A percentile compares a stretch with the other conserved stretches of the same genome.
These are phyloP conservation scores for Papiliotrema flavescens DNA, from an alignment of 1,284 basidiomycete species.

Conservation along the genomic window DNA sequence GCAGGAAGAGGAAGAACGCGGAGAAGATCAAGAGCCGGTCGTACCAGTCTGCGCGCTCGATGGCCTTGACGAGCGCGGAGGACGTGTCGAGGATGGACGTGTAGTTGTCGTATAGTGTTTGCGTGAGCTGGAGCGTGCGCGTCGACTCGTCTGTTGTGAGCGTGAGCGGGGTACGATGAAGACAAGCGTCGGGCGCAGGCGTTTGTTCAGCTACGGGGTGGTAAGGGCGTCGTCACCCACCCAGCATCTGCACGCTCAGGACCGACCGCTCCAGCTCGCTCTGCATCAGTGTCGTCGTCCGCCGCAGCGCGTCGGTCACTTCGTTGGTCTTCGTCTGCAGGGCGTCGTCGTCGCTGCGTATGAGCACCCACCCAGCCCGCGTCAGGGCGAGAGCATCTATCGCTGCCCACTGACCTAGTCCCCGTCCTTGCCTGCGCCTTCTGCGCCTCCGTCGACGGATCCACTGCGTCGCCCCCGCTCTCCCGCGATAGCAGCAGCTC, in stretches of 20 bases:
- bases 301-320: constrained; percentile 77
- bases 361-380: too few relatives aligned
- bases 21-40: constrained; percentile 78
- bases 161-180: not conserved
- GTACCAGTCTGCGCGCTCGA: constrained; percentile 86
- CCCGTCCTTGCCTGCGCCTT: constrained; percentile 14
- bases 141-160: constrained; percentile 67
- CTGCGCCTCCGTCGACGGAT: constrained; percentile 6
- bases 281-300: constrained; percentile 82
- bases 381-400: too few relatives aligned
- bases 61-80: constrained; percentile 72
- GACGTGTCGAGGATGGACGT: constrained; percentile 70
- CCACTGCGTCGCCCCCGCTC: not conserved
- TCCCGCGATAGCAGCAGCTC: constrained; percentile 16
- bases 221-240: constrained; percentile 51
- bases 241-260: constrained; percentile 76
- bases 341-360: constrained; percentile 63
- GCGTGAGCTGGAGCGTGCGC: constrained; percentile 66
- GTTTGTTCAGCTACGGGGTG: not conserved
- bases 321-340: constrained; percentile 82
- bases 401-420: constrained; percentile 9
- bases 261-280: constrained; percentile 84
- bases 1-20: constrained; percentile 72
- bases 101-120: constrained; percentile 73
- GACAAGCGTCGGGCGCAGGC: not conserved